Percentiles rank a stretch among this genome's conserved stretches.
phyloP scores from a whole-genome alignment of 1,284 basidiomycete genomes.

The Leccinum pachyderme region DNA sequence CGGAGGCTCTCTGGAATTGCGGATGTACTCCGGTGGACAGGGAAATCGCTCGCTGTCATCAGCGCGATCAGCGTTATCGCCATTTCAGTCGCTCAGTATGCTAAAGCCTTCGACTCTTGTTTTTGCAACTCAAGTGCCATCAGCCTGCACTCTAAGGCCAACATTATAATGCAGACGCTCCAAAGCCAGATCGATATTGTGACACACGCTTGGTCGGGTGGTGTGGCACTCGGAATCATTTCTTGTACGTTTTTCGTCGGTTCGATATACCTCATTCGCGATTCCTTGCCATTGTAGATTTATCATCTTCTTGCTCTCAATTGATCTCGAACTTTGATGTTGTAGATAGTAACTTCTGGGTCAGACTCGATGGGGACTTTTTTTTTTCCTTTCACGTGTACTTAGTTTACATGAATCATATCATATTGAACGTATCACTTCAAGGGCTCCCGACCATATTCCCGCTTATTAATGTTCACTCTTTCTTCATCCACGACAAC shows the following conservation, averaged over 20 bases:
- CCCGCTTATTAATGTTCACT: too few species aligned
- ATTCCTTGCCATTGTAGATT: constrained; percentile 13
- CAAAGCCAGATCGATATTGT: constrained; percentile 5
- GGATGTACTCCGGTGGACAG: constrained; percentile 20
- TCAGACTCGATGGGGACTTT: too few species aligned
- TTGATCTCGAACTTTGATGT: too few species aligned
- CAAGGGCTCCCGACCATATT: too few species aligned
- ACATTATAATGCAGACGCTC: background rate
- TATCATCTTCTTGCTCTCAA: too few species aligned
- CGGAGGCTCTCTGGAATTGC: constrained; percentile 1
- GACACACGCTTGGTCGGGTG: constrained; percentile 18
- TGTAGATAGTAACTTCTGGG: too few species aligned
- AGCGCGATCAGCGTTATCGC: constrained; percentile 23
- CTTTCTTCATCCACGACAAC: too few species aligned
- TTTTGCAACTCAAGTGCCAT: constrained; percentile 22
- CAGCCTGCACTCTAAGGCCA: constrained; percentile 5
- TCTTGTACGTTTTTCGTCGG: constrained; percentile 16
- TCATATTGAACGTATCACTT: too few species aligned
- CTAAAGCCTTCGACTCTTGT: constrained; percentile 21
- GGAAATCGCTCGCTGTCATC: constrained; percentile 23
- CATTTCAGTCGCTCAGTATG: constrained; percentile 20
- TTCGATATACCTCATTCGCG: constrained; percentile 20
- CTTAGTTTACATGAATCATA: too few species aligned
- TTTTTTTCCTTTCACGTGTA: too few species aligned
- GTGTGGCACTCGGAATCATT: constrained; percentile 7